A percentile compares a stretch with the other conserved stretches of the same genome.
Conservation (phyloP, 2,329 filamentous ascomycete genomes). For the Ceratocystis albifundus region DNA sequence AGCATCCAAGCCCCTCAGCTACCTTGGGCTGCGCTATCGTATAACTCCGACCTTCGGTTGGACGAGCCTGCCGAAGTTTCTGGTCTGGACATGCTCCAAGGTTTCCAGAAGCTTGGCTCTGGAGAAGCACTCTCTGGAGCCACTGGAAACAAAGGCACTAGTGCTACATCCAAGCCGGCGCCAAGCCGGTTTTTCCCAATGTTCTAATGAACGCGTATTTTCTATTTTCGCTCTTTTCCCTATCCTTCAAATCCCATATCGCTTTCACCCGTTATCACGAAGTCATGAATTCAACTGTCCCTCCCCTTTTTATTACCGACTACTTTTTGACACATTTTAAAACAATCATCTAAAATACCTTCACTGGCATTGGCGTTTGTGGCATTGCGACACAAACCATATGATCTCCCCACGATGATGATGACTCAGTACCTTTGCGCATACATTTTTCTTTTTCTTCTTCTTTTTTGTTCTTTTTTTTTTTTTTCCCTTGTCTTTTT, state of each 20-base stretch:
- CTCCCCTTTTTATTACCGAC: constrained; percentile 21
- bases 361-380: constrained; percentile 14
- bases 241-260: constrained; percentile 25
- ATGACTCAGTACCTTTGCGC: constrained; percentile 8
- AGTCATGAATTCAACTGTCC: constrained; percentile 17
- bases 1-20: constrained; percentile 32
- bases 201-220: constrained; percentile 13
- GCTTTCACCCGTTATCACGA: constrained; percentile 32
- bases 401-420: constrained; percentile 20
- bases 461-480: constrained; percentile 1
- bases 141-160: constrained; percentile 27
- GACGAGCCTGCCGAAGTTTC: constrained; percentile 40
- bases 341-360: constrained; percentile 19
- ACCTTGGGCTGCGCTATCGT: constrained; percentile 32
- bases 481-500: background rate
- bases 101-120: constrained; percentile 60
- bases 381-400: constrained; percentile 5
- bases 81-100: constrained; percentile 60
- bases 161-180: constrained; percentile 30
- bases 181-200: constrained; percentile 24
- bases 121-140: constrained; percentile 31
- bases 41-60: constrained; percentile 33
- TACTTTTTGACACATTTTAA: constrained; percentile 19
- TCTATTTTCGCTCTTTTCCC: constrained; percentile 6
- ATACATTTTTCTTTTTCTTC: background rate